Conservation (phyloP, 306 rosid species). For the Malus fusca region DNA sequence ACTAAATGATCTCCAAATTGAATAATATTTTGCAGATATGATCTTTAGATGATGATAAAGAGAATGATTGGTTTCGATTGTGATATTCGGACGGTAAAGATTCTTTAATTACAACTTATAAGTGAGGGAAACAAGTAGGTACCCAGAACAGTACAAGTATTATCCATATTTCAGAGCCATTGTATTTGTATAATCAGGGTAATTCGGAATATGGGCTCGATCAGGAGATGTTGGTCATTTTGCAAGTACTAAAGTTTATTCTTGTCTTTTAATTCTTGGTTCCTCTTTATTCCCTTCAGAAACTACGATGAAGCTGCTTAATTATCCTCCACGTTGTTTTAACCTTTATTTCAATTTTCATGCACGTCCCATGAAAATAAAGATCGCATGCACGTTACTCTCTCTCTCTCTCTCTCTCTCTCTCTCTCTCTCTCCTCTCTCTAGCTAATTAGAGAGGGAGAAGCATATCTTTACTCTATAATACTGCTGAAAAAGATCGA, state of each 20-base stretch:
- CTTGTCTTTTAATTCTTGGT: conserved; percentile 64
- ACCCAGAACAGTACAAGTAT: too few species aligned
- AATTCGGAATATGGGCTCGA: neutral
- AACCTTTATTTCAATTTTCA: conserved; percentile 43
- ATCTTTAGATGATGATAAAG: too few species aligned
- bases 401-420: conserved; percentile 27
- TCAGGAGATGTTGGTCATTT: conserved; percentile 27
- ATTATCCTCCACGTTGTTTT: conserved; percentile 24
- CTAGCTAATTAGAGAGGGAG: conserved; percentile 5
- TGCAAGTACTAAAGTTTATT: conserved; percentile 60
- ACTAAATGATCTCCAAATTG: too few species aligned
- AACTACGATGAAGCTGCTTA: conserved; percentile 52
- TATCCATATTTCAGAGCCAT: neutral
- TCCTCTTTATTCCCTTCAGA: conserved; percentile 46
- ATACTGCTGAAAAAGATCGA: conserved; percentile 45
- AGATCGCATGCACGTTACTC: conserved; percentile 66
- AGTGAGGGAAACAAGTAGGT: too few species aligned
- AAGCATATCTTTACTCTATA: conserved; percentile 25
- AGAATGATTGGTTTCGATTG: too few species aligned
- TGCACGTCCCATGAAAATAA: conserved; percentile 63
- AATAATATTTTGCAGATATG: too few species aligned
- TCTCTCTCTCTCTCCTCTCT: conserved; percentile 2
- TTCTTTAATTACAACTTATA: too few species aligned
- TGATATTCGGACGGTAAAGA: too few species aligned
- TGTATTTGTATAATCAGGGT: neutral